A percentile compares a stretch with the other conserved stretches of the same genome.
Evolutionary conservation across 2,329 filamentous ascomycete species (phyloP).

Genomic region (Westerdykella aurantiaca): DNA sequence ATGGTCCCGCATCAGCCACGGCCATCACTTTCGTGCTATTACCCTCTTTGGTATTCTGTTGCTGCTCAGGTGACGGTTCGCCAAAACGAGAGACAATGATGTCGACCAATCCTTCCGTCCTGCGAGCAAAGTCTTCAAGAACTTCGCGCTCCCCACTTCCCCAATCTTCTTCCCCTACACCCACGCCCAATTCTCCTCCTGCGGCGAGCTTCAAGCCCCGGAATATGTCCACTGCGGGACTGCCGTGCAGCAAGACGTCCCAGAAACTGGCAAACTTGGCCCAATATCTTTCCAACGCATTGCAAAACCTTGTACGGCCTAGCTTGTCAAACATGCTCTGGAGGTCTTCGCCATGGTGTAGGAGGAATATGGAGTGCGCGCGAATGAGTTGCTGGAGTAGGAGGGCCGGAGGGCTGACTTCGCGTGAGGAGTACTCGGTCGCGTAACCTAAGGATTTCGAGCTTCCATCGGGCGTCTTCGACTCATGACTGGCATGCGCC

Average conservation of each 20-base stretch:
- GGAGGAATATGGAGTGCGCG: constrained; percentile 75
- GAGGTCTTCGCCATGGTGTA: constrained; percentile 78
- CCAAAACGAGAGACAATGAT: constrained; percentile 84
- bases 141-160: constrained; percentile 92
- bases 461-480: constrained; percentile 15
- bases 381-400: constrained; percentile 74
- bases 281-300: constrained; percentile 76
- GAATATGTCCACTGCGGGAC: constrained; percentile 73
- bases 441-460: constrained; percentile 32
- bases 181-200: constrained; percentile 85
- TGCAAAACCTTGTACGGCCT: constrained; percentile 63
- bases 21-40: constrained; percentile 10
- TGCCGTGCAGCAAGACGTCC: constrained; percentile 87
- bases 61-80: constrained; percentile 40
- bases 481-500: constrained; percentile 35
- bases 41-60: constrained; percentile 19
- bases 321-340: constrained; percentile 62
- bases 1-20: constrained; percentile 42
- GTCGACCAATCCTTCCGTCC: constrained; percentile 81
- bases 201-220: constrained; percentile 82
- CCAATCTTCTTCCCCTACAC: constrained; percentile 91
- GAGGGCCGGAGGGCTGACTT: constrained; percentile 76
- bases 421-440: constrained; percentile 80
- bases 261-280: constrained; percentile 60
- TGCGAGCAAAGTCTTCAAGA: constrained; percentile 74